Evolutionary conservation across 805 yeast species (phyloP), one percentile per base, ranked within the genome.

Genomic region (Brettanomyces nanus): DNA sequence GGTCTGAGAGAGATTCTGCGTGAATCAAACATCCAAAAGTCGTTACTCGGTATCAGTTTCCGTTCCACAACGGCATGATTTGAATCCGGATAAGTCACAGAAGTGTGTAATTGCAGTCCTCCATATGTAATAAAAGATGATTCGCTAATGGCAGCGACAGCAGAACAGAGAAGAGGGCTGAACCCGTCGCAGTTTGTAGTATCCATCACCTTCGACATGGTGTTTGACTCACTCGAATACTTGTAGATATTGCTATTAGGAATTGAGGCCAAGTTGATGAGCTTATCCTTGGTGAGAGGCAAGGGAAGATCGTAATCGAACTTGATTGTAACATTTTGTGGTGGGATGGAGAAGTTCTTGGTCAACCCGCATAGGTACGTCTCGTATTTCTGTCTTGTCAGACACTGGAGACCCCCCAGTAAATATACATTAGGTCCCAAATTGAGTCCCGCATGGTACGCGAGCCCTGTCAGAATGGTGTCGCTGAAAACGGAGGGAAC

Each of bases 101-200:
- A 53, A 15, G 66, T 65, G 5, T 50, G 44, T 4, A 66, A 49
- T 48, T 71, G 72, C 52, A 80, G 73, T 0, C 92, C 94, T n/a
- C 90, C 94, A 51, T 73, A 80, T 41, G 71, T 68, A 45, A 80
- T 67, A 13, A 76, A 65, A 47, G 78, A 78, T 27, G 75, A 58
- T n/a, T 67, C 62, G 4, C 83, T 71, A 4, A 82, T 59, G 38
- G 59, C 64, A 6, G 74, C 63, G 14, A 72, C 66, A 5, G 66
- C 49, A 53, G 75, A 59, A 38, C 75, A 68, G 31, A 72, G 50
- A 15, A 80, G 48, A 3, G 78, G 69, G 3, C 73, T 70, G 10
- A 21, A 9, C 17, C 26, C 9, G 27, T 2, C 9, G 14, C 35
- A 25, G 27, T 20, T 9, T 5, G 15, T 14, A n/a, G 11, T 11